Conservation (phyloP, 495 filamentous ascomycete species). For the Pyronema omphalodes region DNA sequence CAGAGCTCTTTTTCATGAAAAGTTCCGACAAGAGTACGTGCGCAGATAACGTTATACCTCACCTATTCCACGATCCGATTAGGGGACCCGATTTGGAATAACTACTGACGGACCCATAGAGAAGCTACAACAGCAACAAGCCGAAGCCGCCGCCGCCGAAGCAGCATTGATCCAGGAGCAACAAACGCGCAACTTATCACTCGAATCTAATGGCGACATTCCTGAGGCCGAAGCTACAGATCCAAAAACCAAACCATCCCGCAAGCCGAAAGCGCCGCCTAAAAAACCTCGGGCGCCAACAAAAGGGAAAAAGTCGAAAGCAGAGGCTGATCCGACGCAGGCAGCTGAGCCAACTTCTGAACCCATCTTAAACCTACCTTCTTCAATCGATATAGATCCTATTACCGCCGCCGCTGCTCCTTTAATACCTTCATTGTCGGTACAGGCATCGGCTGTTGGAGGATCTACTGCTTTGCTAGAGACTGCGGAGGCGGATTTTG, state of each 20-base stretch:
- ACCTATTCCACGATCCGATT: neutral
- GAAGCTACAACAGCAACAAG: neutral
- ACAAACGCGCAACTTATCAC: neutral
- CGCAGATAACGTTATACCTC: neutral
- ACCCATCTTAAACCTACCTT: neutral
- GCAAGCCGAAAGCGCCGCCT: neutral
- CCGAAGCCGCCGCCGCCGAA: neutral
- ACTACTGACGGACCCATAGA: neutral
- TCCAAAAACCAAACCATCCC: neutral
- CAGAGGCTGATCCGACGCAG: neutral
- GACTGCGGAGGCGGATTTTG: slow-evolving; percentile 10
- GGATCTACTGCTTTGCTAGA: neutral
- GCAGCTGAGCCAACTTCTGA: neutral
- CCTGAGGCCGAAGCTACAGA: neutral
- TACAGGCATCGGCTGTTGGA: neutral
- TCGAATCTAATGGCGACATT: neutral
- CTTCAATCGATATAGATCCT: slow-evolving; percentile 2
- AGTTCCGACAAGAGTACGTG: slow-evolving; percentile 6
- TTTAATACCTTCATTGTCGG: slow-evolving; percentile 8
- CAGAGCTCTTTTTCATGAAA: slow-evolving; percentile 3
- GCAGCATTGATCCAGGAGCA: neutral
- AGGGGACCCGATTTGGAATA: neutral
- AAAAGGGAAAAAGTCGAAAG: neutral
- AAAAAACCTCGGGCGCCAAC: neutral
- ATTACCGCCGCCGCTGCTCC: slow-evolving; percentile 7